phyloP scores from a whole-genome alignment of 805 yeast species.

The Candida ulmi region DNA sequence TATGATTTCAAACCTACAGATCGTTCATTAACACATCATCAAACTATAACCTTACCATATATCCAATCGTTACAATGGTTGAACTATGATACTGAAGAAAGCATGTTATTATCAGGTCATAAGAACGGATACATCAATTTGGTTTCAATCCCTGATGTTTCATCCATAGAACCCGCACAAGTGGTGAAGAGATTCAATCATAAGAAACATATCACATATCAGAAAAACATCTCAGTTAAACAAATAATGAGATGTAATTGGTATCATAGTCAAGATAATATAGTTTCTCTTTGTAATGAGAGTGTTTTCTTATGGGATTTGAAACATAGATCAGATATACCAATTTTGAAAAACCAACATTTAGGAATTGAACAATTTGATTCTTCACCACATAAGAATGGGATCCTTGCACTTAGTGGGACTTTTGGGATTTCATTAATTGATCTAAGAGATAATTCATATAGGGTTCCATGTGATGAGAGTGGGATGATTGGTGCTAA shows the following conservation, averaged over 20 bases:
- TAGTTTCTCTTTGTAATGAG: constrained; percentile 62
- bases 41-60: constrained; percentile 53
- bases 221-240: constrained; percentile 12
- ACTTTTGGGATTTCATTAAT: constrained; percentile 68
- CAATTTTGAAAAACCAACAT: constrained; percentile 47
- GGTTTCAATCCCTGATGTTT: constrained; percentile 57
- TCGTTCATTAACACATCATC: constrained; percentile 46
- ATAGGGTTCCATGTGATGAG: too few relatives aligned
- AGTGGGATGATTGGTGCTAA: constrained; percentile 27
- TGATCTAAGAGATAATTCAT: constrained; percentile 47
- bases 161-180: constrained; percentile 53
- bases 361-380: constrained; percentile 49
- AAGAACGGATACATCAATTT: constrained; percentile 69
- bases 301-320: constrained; percentile 75
- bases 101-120: constrained; percentile 65
- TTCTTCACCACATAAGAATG: constrained; percentile 38
- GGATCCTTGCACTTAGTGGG: constrained; percentile 60
- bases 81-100: constrained; percentile 29
- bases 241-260: constrained; percentile 21
- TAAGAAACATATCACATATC: constrained; percentile 46
- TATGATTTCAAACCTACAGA: constrained; percentile 38
- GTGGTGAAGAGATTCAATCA: constrained; percentile 78
- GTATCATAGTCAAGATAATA: constrained; percentile 8
- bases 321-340: constrained; percentile 49
- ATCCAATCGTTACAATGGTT: constrained; percentile 52